Conservation (phyloP, 164 flowering plant genomes). For the Vitis rotundifolia region DNA sequence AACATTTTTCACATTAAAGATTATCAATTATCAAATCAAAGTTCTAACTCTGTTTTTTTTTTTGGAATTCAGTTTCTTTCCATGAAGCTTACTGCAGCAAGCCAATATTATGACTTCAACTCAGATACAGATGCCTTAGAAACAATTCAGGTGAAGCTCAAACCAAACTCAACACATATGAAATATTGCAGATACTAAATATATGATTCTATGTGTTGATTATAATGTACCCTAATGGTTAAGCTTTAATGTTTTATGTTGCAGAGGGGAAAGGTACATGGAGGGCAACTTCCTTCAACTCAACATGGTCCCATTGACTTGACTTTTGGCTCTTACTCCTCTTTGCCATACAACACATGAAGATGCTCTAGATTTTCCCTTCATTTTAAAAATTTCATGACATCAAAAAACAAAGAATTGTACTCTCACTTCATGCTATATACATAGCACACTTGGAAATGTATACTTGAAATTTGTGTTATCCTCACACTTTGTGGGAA, state of each 20-base stretch:
- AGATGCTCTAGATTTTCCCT: constrained; percentile 5
- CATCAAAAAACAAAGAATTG: background rate
- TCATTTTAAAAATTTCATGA: background rate
- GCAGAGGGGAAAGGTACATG: constrained; percentile 46
- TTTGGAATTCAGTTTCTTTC: constrained; percentile 47
- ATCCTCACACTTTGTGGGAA: too few species aligned
- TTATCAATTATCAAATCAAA: background rate
- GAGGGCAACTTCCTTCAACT: constrained; percentile 23
- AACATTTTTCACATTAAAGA: too few species aligned
- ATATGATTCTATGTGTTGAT: too few species aligned
- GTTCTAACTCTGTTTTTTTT: background rate
- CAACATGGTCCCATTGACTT: constrained; percentile 34
- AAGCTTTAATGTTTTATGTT: constrained; percentile 1
- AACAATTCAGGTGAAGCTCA: constrained; percentile 34
- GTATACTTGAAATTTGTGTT: background rate
- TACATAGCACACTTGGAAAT: constrained; percentile 4
- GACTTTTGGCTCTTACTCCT: constrained; percentile 10
- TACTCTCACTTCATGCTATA: constrained; percentile 5
- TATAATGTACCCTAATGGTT: too few species aligned
- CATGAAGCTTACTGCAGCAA: constrained; percentile 59
- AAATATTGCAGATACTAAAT: too few species aligned
- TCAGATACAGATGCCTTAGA: constrained; percentile 40
- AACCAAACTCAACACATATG: background rate
- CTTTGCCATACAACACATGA: constrained; percentile 11
- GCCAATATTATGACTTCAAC: constrained; percentile 46